Evolutionary conservation across 192 early-diverging fungal species (phyloP).

Genomic region (Funneliformis mosseae): DNA sequence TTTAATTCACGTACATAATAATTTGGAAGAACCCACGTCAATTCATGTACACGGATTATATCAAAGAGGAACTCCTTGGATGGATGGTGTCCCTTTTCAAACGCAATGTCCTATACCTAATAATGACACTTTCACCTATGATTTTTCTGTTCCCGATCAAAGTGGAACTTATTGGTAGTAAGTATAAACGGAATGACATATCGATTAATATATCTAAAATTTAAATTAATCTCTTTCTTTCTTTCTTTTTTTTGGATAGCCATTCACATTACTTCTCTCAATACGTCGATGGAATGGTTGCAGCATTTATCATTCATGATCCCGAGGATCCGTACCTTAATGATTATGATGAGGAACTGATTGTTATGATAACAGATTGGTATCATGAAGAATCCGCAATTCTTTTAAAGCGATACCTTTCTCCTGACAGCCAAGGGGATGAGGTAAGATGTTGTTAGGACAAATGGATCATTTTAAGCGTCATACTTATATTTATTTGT

Average conservation of each 20-base stretch:
- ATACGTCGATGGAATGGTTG: constrained; percentile 81
- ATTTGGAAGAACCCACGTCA: constrained; percentile 39
- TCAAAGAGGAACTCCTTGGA: constrained; percentile 7
- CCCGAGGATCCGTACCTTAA: constrained; percentile 53
- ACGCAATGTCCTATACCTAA: constrained; percentile 56
- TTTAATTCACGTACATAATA: constrained; percentile 48
- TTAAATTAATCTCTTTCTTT: background rate
- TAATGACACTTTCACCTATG: constrained; percentile 69
- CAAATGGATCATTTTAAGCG: too few relatives aligned
- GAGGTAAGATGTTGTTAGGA: constrained; percentile 6
- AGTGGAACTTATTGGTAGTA: constrained; percentile 79
- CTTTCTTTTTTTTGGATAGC: constrained; percentile 40
- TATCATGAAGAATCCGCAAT: constrained; percentile 1
- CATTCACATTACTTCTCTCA: constrained; percentile 72
- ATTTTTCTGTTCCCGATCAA: constrained; percentile 58
- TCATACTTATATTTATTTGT: too few relatives aligned
- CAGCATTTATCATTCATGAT: constrained; percentile 70
- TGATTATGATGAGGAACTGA: constrained; percentile 69
- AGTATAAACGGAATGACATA: background rate
- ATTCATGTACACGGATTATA: constrained; percentile 76
- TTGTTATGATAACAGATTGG: constrained; percentile 64
- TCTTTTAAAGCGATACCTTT: background rate
- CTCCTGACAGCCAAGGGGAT: constrained; percentile 29
- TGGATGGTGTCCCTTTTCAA: background rate
- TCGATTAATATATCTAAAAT: background rate